Percentiles rank a stretch among this genome's conserved stretches.
Evolutionary conservation across 345 rosid genomes (phyloP).

Genomic region (Geranium rotundifolium): DNA sequence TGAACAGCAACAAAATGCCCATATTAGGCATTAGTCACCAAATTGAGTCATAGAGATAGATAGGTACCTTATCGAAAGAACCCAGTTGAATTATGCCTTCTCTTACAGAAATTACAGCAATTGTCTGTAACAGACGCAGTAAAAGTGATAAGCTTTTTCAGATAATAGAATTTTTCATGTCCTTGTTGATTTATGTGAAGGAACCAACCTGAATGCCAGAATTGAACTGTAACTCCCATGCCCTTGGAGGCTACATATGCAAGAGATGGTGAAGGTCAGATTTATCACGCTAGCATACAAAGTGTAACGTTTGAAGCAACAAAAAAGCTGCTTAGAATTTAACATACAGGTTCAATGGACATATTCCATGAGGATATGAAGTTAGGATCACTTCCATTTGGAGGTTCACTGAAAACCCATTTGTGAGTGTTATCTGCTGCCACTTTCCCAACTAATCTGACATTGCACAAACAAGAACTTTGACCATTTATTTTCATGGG

Average conservation of each 20-base stretch:
- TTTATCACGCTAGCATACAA: neutral
- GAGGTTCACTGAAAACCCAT: conserved; percentile 46
- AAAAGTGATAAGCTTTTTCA: neutral
- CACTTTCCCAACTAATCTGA: conserved; percentile 63
- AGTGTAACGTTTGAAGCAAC: neutral
- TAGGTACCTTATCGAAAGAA: conserved; percentile 48
- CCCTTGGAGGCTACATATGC: conserved; percentile 45
- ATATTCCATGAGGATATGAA: conserved; percentile 40
- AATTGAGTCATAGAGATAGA: neutral
- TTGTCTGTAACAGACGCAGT: conserved; percentile 37
- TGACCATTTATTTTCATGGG: neutral
- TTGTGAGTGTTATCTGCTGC: conserved; percentile 70
- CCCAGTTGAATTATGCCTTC: conserved; percentile 74
- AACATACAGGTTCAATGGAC: conserved; percentile 52
- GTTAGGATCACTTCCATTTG: conserved; percentile 33
- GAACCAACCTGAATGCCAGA: conserved; percentile 58
- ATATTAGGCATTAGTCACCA: too few species aligned
- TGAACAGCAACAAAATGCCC: conserved; percentile 8
- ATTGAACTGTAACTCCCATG: conserved; percentile 60
- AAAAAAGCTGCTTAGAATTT: neutral
- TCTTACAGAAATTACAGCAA: conserved; percentile 55
- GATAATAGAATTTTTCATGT: neutral
- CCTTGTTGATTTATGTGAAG: neutral
- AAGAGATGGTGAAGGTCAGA: conserved; percentile 1
- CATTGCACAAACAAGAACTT: conserved; percentile 2